Conservation (phyloP, 768 basidiomycete genomes). For the Kondoa subrosea region DNA sequence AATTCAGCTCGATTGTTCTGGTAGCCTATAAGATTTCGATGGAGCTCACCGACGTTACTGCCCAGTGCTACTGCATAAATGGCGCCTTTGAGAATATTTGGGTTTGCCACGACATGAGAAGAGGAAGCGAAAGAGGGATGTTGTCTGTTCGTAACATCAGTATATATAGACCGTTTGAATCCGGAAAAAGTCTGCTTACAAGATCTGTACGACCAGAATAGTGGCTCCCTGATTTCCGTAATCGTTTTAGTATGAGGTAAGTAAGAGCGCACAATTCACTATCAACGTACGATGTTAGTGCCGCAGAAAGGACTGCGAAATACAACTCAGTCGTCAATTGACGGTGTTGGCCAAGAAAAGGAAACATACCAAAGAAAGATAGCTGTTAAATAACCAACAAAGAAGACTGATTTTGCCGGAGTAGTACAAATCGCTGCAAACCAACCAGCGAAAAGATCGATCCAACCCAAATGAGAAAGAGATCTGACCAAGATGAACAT, state of each 20-base stretch:
- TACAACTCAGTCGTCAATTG: slow-evolving; percentile 42
- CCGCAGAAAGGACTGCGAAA: slow-evolving; percentile 62
- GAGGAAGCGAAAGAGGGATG: slow-evolving; percentile 5
- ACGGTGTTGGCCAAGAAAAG: slow-evolving; percentile 74
- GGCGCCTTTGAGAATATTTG: slow-evolving; percentile 12
- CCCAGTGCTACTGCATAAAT: slow-evolving; percentile 47
- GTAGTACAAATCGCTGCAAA: slow-evolving; percentile 38
- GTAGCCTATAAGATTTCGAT: too few relatives aligned
- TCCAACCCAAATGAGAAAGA: slow-evolving; percentile 69
- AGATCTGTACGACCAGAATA: slow-evolving; percentile 15
- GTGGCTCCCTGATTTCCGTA: slow-evolving; percentile 16
- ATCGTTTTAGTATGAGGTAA: background rate
- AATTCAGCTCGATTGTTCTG: too few relatives aligned
- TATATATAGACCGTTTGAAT: background rate
- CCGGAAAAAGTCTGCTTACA: too few relatives aligned
- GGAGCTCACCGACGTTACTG: slow-evolving; percentile 44
- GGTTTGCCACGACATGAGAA: slow-evolving; percentile 10
- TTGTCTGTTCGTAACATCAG: background rate
- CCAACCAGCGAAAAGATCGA: slow-evolving; percentile 61
- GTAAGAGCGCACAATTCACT: background rate
- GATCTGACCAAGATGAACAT: slow-evolving; percentile 88
- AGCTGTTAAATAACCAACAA: slow-evolving; percentile 55
- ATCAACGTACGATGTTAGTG: slow-evolving; percentile 21
- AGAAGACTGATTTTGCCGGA: slow-evolving; percentile 43
- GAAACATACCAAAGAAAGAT: slow-evolving; percentile 20